Percentiles rank a stretch among this genome's conserved stretches.
phyloP scores from a whole-genome alignment of 1,139 yeast species.

The Meyerozyma sp. region DNA sequence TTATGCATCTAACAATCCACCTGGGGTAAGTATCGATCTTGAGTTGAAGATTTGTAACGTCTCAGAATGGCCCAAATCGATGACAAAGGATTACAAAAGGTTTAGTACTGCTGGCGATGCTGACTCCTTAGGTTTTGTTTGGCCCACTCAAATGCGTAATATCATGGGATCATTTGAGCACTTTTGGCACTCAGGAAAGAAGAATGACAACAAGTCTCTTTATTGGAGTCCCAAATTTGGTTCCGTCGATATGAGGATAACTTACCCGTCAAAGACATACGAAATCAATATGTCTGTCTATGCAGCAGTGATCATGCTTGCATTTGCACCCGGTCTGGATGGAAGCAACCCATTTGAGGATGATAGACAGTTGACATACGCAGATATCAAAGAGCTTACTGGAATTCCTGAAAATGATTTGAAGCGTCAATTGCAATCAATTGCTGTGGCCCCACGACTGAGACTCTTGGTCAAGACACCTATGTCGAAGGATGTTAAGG shows the following conservation, averaged over 20 bases:
- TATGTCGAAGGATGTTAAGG: slow-evolving; percentile 64
- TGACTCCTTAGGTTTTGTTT: slow-evolving; percentile 43
- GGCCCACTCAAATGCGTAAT: slow-evolving; percentile 37
- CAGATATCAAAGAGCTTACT: slow-evolving; percentile 62
- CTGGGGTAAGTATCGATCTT: slow-evolving; percentile 24
- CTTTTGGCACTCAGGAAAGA: slow-evolving; percentile 44
- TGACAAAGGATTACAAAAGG: slow-evolving; percentile 54
- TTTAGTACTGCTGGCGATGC: slow-evolving; percentile 33
- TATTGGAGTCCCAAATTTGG: slow-evolving; percentile 86
- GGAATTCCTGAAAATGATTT: slow-evolving; percentile 70
- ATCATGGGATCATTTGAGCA: slow-evolving; percentile 38
- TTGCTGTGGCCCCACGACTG: slow-evolving; percentile 80
- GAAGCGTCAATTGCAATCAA: slow-evolving; percentile 72
- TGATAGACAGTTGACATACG: slow-evolving; percentile 38
- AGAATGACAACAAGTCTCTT: slow-evolving; percentile 69
- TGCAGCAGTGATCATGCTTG: slow-evolving; percentile 70
- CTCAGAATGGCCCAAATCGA: slow-evolving; percentile 45
- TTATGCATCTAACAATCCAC: slow-evolving; percentile 15
- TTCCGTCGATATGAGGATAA: slow-evolving; percentile 67
- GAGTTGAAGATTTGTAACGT: slow-evolving; percentile 54
- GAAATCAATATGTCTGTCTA: slow-evolving; percentile 78
- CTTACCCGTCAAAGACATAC: slow-evolving; percentile 64
- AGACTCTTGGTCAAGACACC: slow-evolving; percentile 70
- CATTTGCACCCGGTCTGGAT: slow-evolving; percentile 57
- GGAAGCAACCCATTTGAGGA: slow-evolving; percentile 45